Evolutionary conservation across 352 stramenopile genomes (phyloP).

Genomic region (Globisporangium cederbergense): DNA sequence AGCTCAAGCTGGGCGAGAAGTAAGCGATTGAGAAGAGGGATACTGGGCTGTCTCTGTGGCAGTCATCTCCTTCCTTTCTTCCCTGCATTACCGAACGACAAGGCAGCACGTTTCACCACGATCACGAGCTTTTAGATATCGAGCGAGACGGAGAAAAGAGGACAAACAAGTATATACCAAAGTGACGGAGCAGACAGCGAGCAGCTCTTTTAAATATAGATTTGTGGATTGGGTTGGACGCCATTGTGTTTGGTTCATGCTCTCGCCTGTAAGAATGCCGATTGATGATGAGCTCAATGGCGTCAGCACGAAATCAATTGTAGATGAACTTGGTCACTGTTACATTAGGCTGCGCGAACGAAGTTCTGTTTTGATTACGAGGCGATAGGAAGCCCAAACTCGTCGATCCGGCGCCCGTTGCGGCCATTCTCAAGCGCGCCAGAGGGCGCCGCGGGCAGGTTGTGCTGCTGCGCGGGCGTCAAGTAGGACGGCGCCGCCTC

Average conservation of each 20-base stretch:
- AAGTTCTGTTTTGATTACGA: neutral
- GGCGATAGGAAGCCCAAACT: slow-evolving; percentile 69
- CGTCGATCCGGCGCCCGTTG: slow-evolving; percentile 43
- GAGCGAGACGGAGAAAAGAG: neutral
- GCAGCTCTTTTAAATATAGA: slow-evolving; percentile 17
- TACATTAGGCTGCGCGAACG: slow-evolving; percentile 9
- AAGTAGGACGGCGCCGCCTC: slow-evolving; percentile 69
- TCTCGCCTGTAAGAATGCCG: neutral
- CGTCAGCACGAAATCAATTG: neutral
- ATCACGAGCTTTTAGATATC: slow-evolving; percentile 2
- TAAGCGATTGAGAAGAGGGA: neutral
- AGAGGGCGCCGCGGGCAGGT: slow-evolving; percentile 55
- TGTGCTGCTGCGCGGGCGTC: slow-evolving; percentile 43
- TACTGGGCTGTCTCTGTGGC: neutral
- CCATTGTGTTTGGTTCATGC: neutral
- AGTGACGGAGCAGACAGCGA: neutral
- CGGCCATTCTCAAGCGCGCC: slow-evolving; percentile 31
- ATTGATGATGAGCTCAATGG: neutral
- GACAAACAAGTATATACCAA: slow-evolving; percentile 14
- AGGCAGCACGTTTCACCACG: neutral
- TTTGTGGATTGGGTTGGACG: slow-evolving; percentile 16
- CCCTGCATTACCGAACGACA: neutral
- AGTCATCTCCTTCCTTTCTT: neutral
- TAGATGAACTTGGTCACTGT: neutral
- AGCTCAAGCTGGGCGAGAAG: slow-evolving; percentile 22